A percentile compares a stretch with the other conserved stretches of the same genome.
These are phyloP conservation scores for Amanita pallidorosea DNA, from an alignment of 768 basidiomycete species.

Conservation along the genomic window DNA sequence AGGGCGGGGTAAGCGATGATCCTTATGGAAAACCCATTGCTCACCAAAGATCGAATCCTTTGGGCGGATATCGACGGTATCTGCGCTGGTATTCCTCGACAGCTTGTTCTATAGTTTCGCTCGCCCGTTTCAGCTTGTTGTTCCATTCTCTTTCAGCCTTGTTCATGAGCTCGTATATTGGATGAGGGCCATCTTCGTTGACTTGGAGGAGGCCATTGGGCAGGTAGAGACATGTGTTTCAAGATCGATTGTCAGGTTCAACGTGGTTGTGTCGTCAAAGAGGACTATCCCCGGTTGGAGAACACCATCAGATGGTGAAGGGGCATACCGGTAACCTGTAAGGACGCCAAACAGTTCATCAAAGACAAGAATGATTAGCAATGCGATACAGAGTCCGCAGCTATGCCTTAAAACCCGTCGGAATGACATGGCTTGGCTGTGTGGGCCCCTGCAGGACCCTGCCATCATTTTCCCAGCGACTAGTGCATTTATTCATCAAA, in stretches of 20 bases:
- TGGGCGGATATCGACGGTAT: conserved; percentile 72
- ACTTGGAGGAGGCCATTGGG: conserved; percentile 30
- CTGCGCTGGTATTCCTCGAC: conserved; percentile 66
- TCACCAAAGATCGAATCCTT: conserved; percentile 84
- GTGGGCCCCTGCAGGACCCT: no score
- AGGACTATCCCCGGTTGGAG: not conserved
- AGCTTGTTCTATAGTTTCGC: conserved; percentile 63
- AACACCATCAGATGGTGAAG: not conserved
- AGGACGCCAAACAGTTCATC: not conserved
- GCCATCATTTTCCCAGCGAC: no score
- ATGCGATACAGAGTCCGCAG: not conserved
- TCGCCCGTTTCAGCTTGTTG: conserved; percentile 52
- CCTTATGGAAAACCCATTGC: conserved; percentile 6
- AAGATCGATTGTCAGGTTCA: conserved; percentile 2
- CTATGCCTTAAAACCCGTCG: not conserved
- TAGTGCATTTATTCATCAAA: no score
- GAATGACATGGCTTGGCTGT: not conserved
- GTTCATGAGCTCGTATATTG: conserved; percentile 67
- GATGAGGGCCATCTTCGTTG: conserved; percentile 41
- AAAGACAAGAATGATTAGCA: not conserved
- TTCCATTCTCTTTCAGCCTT: conserved; percentile 59
- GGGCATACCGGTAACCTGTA: not conserved
- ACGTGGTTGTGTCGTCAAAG: not conserved
- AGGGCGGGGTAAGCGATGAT: not conserved
- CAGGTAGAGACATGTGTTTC: conserved; percentile 22